A percentile compares a stretch with the other conserved stretches of the same genome.
Evolutionary conservation across 1,284 basidiomycete genomes (phyloP).

Genomic region (Melampsora larici-populina): DNA sequence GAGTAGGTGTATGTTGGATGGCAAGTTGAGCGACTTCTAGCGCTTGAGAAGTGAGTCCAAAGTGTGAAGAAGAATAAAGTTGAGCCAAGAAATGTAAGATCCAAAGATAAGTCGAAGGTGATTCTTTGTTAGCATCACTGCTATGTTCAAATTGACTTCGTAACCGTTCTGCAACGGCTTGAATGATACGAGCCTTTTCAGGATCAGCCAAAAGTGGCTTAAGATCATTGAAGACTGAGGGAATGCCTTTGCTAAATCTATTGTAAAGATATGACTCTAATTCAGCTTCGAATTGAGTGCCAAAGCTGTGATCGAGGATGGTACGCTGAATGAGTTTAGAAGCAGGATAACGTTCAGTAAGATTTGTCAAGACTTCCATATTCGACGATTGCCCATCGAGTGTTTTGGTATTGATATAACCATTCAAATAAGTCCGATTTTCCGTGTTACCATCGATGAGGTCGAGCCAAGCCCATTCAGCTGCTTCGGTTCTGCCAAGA

Average conservation of each 20-base stretch:
- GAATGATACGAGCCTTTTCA: conserved; percentile 66
- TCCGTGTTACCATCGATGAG: conserved; percentile 27
- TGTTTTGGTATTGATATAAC: conserved; percentile 12
- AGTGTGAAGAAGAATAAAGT: conserved; percentile 68
- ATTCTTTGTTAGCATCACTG: conserved; percentile 55
- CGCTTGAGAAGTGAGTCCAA: conserved; percentile 60
- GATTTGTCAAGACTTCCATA: conserved; percentile 26
- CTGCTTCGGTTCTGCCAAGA: conserved; percentile 13
- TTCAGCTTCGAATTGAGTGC: conserved; percentile 66
- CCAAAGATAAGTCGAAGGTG: conserved; percentile 89
- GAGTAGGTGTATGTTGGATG: conserved; percentile 80
- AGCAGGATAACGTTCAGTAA: conserved; percentile 46
- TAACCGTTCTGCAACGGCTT: conserved; percentile 65
- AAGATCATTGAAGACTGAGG: conserved; percentile 88
- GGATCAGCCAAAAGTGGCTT: conserved; percentile 74
- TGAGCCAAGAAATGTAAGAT: conserved; percentile 91
- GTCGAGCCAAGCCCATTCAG: conserved; percentile 40
- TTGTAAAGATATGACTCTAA: conserved; percentile 68
- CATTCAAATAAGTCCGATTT: conserved; percentile 13
- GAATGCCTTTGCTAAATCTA: conserved; percentile 79
- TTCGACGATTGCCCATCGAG: background rate
- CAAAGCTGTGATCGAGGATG: conserved; percentile 52
- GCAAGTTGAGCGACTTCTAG: conserved; percentile 67
- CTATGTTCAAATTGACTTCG: conserved; percentile 43
- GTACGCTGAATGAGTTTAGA: conserved; percentile 49